Percentiles rank a stretch among this genome's conserved stretches.
Conservation (phyloP, 2,329 filamentous ascomycete species). For the Amphichorda felina region DNA sequence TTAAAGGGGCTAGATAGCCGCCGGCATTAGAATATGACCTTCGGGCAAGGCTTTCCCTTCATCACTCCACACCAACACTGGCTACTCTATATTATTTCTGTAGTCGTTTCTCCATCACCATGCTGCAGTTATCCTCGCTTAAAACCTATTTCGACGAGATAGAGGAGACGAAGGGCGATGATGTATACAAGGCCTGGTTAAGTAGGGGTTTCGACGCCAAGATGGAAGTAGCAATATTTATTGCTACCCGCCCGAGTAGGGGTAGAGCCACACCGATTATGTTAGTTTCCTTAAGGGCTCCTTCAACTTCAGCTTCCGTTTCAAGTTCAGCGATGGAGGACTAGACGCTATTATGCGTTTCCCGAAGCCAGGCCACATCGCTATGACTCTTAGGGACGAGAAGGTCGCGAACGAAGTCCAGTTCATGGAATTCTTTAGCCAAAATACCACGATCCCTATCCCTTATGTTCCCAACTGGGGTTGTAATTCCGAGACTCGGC, state of each 20-base stretch:
- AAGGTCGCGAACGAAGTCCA: constrained; percentile 18
- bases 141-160: constrained; percentile 10
- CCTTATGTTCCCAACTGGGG: constrained; percentile 14
- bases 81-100: too few relatives aligned
- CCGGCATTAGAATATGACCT: too few relatives aligned
- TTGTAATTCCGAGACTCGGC: constrained; percentile 14
- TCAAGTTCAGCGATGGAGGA: constrained; percentile 8
- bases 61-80: too few relatives aligned
- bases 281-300: constrained; percentile 14
- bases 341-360: constrained; percentile 14
- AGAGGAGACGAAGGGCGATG: constrained; percentile 9
- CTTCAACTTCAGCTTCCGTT: constrained; percentile 14
- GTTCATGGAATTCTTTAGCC: constrained; percentile 13
- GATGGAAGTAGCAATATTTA: constrained; percentile 6
- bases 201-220: constrained; percentile 9
- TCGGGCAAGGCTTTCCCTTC: too few relatives aligned
- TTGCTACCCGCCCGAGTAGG: constrained; percentile 7
- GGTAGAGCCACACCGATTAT: constrained; percentile 8
- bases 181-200: constrained; percentile 11
- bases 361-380: constrained; percentile 11
- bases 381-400: constrained; percentile 9
- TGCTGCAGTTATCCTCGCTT: background rate
- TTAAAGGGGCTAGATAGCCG: too few relatives aligned
- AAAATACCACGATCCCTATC: constrained; percentile 18
- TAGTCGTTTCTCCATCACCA: too few relatives aligned